Evolutionary conservation across 345 rosid genomes (phyloP).

Genomic region (Fremontodendron californicum): DNA sequence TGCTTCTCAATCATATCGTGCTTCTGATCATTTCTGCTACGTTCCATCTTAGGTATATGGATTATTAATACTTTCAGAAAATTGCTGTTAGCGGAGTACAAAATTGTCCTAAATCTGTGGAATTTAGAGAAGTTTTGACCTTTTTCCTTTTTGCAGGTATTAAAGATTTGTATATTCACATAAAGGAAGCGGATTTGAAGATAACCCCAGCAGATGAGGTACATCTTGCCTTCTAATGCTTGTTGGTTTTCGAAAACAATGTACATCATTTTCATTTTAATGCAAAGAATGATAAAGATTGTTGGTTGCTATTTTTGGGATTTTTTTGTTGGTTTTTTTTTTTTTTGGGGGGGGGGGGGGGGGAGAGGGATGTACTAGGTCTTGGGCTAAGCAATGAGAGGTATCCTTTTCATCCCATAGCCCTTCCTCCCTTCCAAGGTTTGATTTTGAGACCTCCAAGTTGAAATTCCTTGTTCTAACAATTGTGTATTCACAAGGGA

Average conservation of each 20-base stretch:
- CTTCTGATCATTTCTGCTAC: neutral
- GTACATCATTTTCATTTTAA: neutral
- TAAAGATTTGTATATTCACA: conserved; percentile 38
- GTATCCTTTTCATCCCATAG: neutral
- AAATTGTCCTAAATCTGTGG: neutral
- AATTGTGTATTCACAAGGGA: neutral
- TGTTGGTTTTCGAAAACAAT: neutral
- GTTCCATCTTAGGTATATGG: neutral
- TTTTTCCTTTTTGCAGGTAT: conserved; percentile 47
- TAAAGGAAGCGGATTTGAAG: conserved; percentile 42
- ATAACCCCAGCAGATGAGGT: conserved; percentile 62
- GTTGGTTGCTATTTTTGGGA: neutral
- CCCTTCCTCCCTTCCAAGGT: neutral
- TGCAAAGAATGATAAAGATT: neutral
- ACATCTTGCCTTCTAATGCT: conserved; percentile 4
- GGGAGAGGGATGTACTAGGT: neutral
- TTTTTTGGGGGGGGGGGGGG: neutral
- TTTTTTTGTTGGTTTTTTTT: too few species aligned
- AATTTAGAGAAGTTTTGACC: neutral
- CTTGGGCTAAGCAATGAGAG: neutral
- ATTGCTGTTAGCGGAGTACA: neutral
- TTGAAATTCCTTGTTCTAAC: neutral
- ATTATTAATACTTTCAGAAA: neutral
- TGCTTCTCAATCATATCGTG: too few species aligned
- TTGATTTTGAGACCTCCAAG: neutral